Evolutionary conservation across 768 basidiomycete species (phyloP), one percentile per base, ranked within the genome.

Genomic region (Lactifluus piperatus): DNA sequence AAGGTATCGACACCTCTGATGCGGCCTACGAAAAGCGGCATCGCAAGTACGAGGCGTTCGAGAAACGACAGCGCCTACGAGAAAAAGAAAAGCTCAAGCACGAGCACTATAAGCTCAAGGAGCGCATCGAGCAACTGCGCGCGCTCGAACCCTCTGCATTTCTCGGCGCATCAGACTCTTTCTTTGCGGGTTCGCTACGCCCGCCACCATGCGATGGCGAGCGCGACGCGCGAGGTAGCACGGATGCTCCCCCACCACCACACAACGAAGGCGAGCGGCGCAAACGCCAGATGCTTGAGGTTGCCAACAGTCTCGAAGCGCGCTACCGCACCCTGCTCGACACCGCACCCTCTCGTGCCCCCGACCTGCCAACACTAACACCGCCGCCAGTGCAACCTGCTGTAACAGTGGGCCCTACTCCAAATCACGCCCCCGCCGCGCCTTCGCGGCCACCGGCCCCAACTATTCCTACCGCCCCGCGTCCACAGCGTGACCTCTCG

Each of bases 61-160:
- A 94, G 72, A 91, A 90, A 69, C 81, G 91, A 8, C 83, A 86
- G 68, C 85, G 91, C 4, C 74, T 89, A 34, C 82, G 91, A 55
- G 92, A 94, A 73, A 91, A 91, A 72, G 92, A 95, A 72, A 92
- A 92, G 69, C 80, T 94, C 55, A 86, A 88, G 71, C 86, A 92
- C 64, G 91, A 94, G 68, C 90, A 92, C 65, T 92, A 93, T 74
- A 91, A 92, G 69, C 82, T 95, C 67, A 87, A 88, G 70, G 86
- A 92, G 67, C 83, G 92, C 36, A 87, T 94, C 60, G 91, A 94
- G 52, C 87, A 93, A 67, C 77, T 94, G 56, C 80, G 78, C 56
- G 77, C 75, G 27, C 86, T 94, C 83, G 88, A 91, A 59, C 71
- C 78, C 49, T 71, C 79, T 54, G 83, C 85, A 3, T 91, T 91